Conservation (phyloP, 78 protist genomes). For the Dictyostelium purpureum region DNA sequence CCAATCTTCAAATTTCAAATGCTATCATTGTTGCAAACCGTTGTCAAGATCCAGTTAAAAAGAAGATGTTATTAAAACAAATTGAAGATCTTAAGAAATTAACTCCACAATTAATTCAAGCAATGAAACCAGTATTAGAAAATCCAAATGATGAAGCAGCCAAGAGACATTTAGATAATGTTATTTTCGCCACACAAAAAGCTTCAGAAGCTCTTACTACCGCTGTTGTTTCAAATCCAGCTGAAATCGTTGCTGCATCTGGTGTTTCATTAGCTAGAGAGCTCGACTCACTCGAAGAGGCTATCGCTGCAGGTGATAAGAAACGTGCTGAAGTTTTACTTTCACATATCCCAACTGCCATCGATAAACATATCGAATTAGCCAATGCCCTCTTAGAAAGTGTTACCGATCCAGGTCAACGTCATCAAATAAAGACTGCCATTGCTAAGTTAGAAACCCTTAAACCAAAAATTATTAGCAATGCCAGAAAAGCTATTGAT, state of each 20-base stretch:
- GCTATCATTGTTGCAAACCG: constrained; percentile 63
- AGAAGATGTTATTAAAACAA: constrained; percentile 63
- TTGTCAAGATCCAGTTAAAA: constrained; percentile 75
- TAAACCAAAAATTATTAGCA: constrained; percentile 52
- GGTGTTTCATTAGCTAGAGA: constrained; percentile 61
- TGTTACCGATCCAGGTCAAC: constrained; percentile 32
- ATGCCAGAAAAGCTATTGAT: constrained; percentile 28
- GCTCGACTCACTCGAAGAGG: constrained; percentile 43
- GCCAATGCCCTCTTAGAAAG: constrained; percentile 17
- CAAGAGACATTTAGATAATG: constrained; percentile 30
- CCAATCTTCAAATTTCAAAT: constrained; percentile 67
- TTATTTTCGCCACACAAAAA: constrained; percentile 51
- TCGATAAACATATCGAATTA: constrained; percentile 65
- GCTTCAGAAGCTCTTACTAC: constrained; percentile 49
- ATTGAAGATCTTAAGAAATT: constrained; percentile 66
- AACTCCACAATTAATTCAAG: constrained; percentile 59
- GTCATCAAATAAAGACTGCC: constrained; percentile 52
- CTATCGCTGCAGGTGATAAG: constrained; percentile 33
- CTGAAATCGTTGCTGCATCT: constrained; percentile 59
- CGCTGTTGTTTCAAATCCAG: constrained; percentile 52
- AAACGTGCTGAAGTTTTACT: constrained; percentile 29
- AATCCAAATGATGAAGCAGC: constrained; percentile 57
- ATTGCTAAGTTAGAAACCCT: constrained; percentile 18
- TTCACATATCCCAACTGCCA: constrained; percentile 15
- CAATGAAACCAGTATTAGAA: constrained; percentile 63